Conservation (phyloP, 2,329 filamentous ascomycete genomes). For the Dryadomyces quercus-mongolicae region DNA sequence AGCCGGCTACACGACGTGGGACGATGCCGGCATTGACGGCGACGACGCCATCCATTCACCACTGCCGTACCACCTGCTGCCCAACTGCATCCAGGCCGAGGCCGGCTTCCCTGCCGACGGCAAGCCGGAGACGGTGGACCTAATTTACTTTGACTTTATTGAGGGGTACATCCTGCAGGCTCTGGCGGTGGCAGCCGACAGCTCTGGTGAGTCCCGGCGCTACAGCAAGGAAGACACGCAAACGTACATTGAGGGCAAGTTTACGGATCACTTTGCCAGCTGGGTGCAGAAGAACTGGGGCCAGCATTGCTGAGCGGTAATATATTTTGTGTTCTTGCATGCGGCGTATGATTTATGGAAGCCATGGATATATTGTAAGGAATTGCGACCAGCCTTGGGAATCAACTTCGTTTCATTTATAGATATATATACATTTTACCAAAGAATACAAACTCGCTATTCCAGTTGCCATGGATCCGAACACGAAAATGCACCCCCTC, state of each 20-base stretch:
- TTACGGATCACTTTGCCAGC: conserved; percentile 41
- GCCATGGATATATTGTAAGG: not conserved
- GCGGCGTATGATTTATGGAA: not conserved
- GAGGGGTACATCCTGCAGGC: conserved; percentile 70
- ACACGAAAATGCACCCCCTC: not conserved
- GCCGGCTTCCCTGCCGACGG: conserved; percentile 43
- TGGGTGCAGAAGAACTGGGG: conserved; percentile 52
- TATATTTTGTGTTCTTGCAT: not conserved
- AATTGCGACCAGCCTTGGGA: no score
- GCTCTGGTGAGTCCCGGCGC: conserved; percentile 11
- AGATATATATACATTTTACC: not conserved
- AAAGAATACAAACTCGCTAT: not conserved
- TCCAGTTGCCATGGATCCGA: not conserved
- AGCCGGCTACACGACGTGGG: conserved; percentile 74
- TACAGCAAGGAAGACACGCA: conserved; percentile 35
- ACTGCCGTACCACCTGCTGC: conserved; percentile 64
- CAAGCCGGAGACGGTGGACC: conserved; percentile 60
- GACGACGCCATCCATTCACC: conserved; percentile 78
- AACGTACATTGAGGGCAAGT: conserved; percentile 38
- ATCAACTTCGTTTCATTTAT: not conserved
- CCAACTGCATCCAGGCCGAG: conserved; percentile 69
- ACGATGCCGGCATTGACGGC: conserved; percentile 72
- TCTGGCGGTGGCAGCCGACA: conserved; percentile 24
- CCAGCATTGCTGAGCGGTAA: conserved; percentile 26
- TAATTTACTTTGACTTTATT: conserved; percentile 89